Conservation (phyloP, 352 stramenopile genomes). For the Globisporangium solare region DNA sequence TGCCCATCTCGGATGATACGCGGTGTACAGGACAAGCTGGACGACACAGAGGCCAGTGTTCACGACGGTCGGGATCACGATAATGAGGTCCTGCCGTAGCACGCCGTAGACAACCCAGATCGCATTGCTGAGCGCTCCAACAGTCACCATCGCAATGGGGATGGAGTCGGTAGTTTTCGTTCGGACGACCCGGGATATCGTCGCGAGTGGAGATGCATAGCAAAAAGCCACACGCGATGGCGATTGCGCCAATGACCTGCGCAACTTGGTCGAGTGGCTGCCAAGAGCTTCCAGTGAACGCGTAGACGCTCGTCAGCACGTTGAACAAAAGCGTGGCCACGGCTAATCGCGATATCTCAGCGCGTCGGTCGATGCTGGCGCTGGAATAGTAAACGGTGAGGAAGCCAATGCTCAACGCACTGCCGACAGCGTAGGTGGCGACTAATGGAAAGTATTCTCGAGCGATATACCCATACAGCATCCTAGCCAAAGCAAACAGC, state of each 20-base stretch:
- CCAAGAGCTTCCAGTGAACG: conserved; percentile 9
- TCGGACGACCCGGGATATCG: conserved; percentile 21
- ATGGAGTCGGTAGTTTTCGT: conserved; percentile 30
- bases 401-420: conserved; percentile 34
- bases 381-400: conserved; percentile 41
- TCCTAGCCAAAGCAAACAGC: conserved; percentile 13
- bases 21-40: conserved; percentile 31
- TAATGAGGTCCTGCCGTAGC: conserved; percentile 26
- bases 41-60: conserved; percentile 28
- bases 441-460: conserved; percentile 50
- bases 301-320: conserved; percentile 15
- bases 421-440: conserved; percentile 28
- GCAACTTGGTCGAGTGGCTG: conserved; percentile 11
- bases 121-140: conserved; percentile 34
- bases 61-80: conserved; percentile 27
- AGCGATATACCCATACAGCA: conserved; percentile 36
- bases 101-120: conserved; percentile 37
- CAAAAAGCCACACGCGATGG: conserved; percentile 23
- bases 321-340: conserved; percentile 20
- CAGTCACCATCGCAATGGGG: conserved; percentile 30
- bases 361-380: conserved; percentile 15
- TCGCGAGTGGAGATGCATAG: conserved; percentile 33
- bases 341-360: conserved; percentile 16
- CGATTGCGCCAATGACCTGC: conserved; percentile 21
- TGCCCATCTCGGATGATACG: conserved; percentile 18